phyloP scores from a whole-genome alignment of 139 green algal genomes.

The Asterochloris sp. region DNA sequence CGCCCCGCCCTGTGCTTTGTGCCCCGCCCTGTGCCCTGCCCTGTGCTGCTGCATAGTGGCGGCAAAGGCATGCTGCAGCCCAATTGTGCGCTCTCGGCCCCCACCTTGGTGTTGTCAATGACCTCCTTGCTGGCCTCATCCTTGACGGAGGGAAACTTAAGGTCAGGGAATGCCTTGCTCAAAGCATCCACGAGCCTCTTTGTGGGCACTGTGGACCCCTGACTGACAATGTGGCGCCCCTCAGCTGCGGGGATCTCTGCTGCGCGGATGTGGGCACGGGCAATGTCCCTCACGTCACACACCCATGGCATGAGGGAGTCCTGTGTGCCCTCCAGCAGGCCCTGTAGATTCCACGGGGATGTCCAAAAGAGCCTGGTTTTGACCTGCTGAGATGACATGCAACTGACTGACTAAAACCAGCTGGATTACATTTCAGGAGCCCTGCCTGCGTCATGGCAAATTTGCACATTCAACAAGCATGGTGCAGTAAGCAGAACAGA shows the following conservation, averaged over 20 bases:
- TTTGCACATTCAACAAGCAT: no score
- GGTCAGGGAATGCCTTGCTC: conserved; percentile 35
- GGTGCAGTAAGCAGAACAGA: no score
- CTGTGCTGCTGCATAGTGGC: no score
- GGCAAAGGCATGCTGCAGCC: no score
- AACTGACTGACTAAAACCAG: no score
- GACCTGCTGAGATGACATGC: no score
- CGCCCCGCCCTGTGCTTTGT: background rate
- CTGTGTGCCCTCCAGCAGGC: conserved; percentile 8
- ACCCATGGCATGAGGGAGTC: conserved; percentile 14
- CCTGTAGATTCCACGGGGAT: background rate
- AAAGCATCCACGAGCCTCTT: conserved; percentile 20
- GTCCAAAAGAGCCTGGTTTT: no score
- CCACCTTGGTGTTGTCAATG: conserved; percentile 34
- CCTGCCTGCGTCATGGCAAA: no score
- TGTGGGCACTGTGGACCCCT: conserved; percentile 6
- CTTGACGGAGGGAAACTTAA: conserved; percentile 8
- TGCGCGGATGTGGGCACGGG: conserved; percentile 37
- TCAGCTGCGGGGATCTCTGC: conserved; percentile 21
- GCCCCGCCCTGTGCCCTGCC: background rate
- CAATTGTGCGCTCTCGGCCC: no score
- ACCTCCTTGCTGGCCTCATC: conserved; percentile 15
- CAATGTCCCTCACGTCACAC: conserved; percentile 47
- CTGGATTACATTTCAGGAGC: no score
- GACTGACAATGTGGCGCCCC: conserved; percentile 42